Evolutionary conservation across 306 rosid species (phyloP), one percentile per base, ranked within the genome.

Genomic region (Ormosia semicastrata): DNA sequence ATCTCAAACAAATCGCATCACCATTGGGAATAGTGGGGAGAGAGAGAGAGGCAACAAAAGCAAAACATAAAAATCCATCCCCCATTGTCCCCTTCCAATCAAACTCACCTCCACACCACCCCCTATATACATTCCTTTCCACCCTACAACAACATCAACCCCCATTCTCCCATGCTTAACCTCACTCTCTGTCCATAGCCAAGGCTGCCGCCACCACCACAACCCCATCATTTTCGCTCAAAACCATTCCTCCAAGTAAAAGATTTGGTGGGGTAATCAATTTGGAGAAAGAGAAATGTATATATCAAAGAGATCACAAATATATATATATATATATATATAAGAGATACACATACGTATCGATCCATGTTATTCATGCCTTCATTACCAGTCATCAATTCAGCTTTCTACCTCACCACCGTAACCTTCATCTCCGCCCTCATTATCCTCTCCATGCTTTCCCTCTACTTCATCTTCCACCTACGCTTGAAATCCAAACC

Each of bases 401-500:
- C 91, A 50, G 36, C 72, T 34, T 84, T 91, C 46, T 92, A 94
- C 78, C 69, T 90, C 13, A 39, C 86, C 76, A 89, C 89, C 78
- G 13, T 91, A 4, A 43, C 70, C 14, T 83, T 89, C 75, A 75
- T 93, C 63, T 74, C 86, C 4, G 50, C 82, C 7, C 80, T 91
- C 2, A 86, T 90, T 37, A 4, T 89, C 41, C 91, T 95, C 9
- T 93, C 98, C 0, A 64, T 87, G 5, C 49, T 90, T 39, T 95
- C 99, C 2, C 46, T 90, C 7, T 71, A 88, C 72, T 90, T 90
- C 87, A 87, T 93, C 79, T 85, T 95, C 90, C 93, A 93, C 53
- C 94, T 95, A 8, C 84, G 88, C 0, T 58, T 95, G 66, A 95
- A 93, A 49, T 91, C 99, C 0, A 88, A 86, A n/a, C 80, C 89